Conservation (phyloP, 2,329 filamentous ascomycete genomes). For the Pseudogymnoascus sp. region DNA sequence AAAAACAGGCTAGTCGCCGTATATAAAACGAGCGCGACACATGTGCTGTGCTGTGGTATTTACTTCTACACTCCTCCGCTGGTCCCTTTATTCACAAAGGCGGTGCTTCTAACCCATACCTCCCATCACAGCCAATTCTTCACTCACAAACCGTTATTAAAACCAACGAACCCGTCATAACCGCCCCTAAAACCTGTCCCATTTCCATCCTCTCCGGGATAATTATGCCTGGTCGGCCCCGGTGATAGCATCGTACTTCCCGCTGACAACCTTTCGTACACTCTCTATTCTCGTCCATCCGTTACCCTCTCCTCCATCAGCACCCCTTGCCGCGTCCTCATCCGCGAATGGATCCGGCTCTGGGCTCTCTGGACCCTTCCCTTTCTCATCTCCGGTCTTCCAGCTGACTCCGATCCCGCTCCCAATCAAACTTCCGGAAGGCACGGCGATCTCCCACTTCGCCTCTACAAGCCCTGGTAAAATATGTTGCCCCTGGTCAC, state of each 20-base stretch:
- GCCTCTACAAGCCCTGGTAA: conserved; percentile 74
- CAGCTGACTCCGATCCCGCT: conserved; percentile 60
- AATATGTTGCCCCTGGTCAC: conserved; percentile 63
- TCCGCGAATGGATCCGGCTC: conserved; percentile 62
- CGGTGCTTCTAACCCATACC: not conserved
- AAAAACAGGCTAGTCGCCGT: not conserved
- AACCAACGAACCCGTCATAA: not conserved
- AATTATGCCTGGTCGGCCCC: not conserved
- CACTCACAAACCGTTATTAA: conserved; percentile 1
- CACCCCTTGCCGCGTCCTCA: conserved; percentile 35
- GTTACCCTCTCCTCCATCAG: conserved; percentile 33
- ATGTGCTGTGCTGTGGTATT: not conserved
- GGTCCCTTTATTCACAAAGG: not conserved
- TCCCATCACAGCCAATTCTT: not conserved
- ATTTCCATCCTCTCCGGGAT: not conserved
- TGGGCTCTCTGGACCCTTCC: conserved; percentile 37
- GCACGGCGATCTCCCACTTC: conserved; percentile 60
- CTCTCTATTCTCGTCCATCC: conserved; percentile 62
- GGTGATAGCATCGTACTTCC: conserved; percentile 60
- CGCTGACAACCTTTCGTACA: conserved; percentile 62
- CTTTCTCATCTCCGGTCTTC: conserved; percentile 42
- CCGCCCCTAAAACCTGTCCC: not conserved
- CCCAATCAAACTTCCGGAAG: conserved; percentile 33
- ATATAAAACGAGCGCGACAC: not conserved
- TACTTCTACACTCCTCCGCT: conserved; percentile 1